Evolutionary conservation across 192 early-diverging fungal genomes (phyloP).

Genomic region (Coemansia sp.): DNA sequence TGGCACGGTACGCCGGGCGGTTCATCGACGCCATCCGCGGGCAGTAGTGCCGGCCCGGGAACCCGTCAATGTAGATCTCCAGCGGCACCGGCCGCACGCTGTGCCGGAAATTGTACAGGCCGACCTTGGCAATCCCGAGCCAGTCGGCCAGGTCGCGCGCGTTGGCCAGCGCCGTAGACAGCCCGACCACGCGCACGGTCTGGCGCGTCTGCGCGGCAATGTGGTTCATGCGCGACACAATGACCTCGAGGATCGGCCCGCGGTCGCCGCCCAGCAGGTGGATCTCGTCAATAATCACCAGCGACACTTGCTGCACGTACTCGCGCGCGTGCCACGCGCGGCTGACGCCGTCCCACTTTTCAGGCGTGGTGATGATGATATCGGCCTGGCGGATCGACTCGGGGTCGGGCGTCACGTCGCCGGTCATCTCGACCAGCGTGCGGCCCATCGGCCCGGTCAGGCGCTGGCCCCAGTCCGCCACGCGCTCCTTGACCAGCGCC

Average conservation of each 20-base stretch:
- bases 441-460: conserved; percentile 71
- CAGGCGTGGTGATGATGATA: conserved; percentile 97
- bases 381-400: conserved; percentile 83
- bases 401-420: conserved; percentile 93
- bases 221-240: conserved; percentile 98
- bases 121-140: conserved; percentile 83
- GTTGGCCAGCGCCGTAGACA: conserved; percentile 96
- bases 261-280: conserved; percentile 95
- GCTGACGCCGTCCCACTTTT: conserved; percentile 98
- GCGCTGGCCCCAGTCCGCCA: conserved; percentile 81
- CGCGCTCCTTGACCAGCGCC: conserved; percentile 94
- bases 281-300: conserved; percentile 98
- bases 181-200: conserved; percentile 87
- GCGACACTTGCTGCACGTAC: conserved; percentile 84
- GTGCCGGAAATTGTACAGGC: conserved; percentile 96
- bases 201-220: conserved; percentile 77
- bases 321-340: conserved; percentile 87
- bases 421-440: conserved; percentile 90
- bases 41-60: conserved; percentile 95
- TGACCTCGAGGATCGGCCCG: conserved; percentile 96
- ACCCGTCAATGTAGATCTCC: conserved; percentile 97
- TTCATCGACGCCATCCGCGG: conserved; percentile 99
- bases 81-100: conserved; percentile 96
- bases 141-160: conserved; percentile 95
- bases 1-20: conserved; percentile 92